These are phyloP conservation scores for Iris pallida DNA, from an alignment of 116 monocot genomes.

Conservation along the genomic window DNA sequence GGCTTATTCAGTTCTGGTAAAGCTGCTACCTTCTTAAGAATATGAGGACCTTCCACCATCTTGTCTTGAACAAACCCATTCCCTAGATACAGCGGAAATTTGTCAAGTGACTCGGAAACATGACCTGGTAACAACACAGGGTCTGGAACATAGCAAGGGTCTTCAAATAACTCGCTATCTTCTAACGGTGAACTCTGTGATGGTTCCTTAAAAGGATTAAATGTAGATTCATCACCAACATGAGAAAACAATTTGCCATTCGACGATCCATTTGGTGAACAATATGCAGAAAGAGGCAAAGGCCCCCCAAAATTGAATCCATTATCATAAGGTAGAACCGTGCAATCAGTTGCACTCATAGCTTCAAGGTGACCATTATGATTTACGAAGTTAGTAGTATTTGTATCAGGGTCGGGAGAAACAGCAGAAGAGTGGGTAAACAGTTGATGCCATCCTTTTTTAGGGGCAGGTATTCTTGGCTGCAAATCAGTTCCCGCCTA, in stretches of 20 bases:
- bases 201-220: conserved; percentile 35
- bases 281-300: conserved; percentile 19
- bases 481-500: conserved; percentile 46
- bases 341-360: conserved; percentile 28
- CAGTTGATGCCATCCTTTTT: conserved; percentile 89
- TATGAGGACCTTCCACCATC: conserved; percentile 27
- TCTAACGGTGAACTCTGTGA: conserved; percentile 27
- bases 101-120: conserved; percentile 70
- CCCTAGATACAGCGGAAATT: conserved; percentile 50
- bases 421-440: conserved; percentile 64
- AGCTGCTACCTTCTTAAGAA: conserved; percentile 28
- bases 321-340: conserved; percentile 28
- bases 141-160: conserved; percentile 85
- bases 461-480: conserved; percentile 27
- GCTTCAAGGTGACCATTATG: conserved; percentile 26
- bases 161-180: conserved; percentile 75
- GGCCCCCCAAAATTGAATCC: conserved; percentile 22
- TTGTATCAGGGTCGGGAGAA: conserved; percentile 47
- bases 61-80: conserved; percentile 36
- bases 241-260: conserved; percentile 19
- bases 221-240: conserved; percentile 14
- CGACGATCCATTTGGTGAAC: conserved; percentile 18
- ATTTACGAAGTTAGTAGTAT: conserved; percentile 8
- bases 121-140: conserved; percentile 57
- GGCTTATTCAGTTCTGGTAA: conserved; percentile 48